Percentiles rank a stretch among this genome's conserved stretches.
Conservation (phyloP, 305 asterid genomes). For the Fraxinus velutina region DNA sequence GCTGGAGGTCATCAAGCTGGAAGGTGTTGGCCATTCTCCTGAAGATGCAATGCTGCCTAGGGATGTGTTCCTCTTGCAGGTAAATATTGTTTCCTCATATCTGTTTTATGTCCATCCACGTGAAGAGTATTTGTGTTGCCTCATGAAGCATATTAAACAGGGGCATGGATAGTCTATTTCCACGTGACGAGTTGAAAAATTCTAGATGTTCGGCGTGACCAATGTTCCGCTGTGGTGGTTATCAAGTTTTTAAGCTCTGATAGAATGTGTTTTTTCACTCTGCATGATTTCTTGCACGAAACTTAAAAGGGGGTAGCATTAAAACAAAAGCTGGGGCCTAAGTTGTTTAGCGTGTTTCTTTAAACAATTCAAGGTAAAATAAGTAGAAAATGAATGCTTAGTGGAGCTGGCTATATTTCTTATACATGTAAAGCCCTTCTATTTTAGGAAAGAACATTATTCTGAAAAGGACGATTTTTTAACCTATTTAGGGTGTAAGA, state of each 20-base stretch:
- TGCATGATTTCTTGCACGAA: background rate
- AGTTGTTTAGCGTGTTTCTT: background rate
- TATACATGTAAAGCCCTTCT: background rate
- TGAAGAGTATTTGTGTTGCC: background rate
- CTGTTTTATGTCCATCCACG: background rate
- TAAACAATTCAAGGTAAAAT: background rate
- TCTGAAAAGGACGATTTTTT: background rate
- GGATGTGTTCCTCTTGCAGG: slow-evolving; percentile 85
- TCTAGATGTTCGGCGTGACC: background rate
- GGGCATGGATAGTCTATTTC: background rate
- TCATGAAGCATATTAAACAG: background rate
- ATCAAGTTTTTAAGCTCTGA: background rate
- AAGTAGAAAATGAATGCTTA: background rate
- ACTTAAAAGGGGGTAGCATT: background rate
- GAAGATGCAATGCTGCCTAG: slow-evolving; percentile 79
- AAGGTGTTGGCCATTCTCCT: slow-evolving; percentile 66
- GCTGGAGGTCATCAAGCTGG: slow-evolving; percentile 86
- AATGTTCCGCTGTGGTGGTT: background rate
- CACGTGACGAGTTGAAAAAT: background rate
- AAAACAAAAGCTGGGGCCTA: background rate
- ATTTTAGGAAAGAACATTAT: background rate
- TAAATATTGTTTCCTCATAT: slow-evolving; percentile 23
- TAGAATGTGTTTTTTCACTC: background rate
- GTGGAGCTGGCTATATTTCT: background rate
- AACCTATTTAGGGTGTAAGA: background rate